Base-by-base conservation (phyloP, 805 yeast species). In the Saccharomycopsis fibuligera region DNA sequence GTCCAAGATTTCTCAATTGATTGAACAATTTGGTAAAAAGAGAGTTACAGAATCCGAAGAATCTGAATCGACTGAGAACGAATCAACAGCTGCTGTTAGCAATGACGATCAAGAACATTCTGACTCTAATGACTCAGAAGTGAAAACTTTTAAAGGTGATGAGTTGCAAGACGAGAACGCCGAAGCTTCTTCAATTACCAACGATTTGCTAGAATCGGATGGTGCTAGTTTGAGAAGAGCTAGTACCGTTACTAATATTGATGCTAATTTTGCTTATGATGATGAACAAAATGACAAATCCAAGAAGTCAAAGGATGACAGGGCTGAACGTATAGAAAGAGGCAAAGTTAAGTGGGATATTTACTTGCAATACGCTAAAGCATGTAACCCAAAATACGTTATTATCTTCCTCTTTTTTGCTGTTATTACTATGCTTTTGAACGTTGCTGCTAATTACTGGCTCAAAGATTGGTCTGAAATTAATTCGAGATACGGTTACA, bases 391-490 rank as follows among this genome's bases (percentile, higher is more conserved):
- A 6, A 66, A 60, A 44, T 78, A 77, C 53, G 95, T 89, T 16
- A 23, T 70, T 0, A 16, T 83, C 2, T 83, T 81, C 61, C 56
- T 88, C 44, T 45, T 61, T 0, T 72, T 79, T 54, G 72, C 85
- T 53, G 60, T 83, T n/a, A 41, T 74, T 4, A 73, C 86, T 0
- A 83, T 78, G 75, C 61, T 73, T 9, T 60, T 81, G 44, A 74
- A 81, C 49, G 91, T 87, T 44, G 68, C 68, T 40, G 81, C 89
- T 33, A 89, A 83, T 62, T 77, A 91, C 47, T 93, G 99, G 99
- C 76, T 93, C 59, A 93, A 93, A 64, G 87, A 87, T 64, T 93
- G 99, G 99, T 86, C 98, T 10, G 99, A 93, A 62, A 78, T 84
- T 21, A 93, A 91, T 61, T 74, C 90, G 3, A 67, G 64, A 39